Base-by-base conservation (phyloP, 768 basidiomycete species). In the Collybiopsis luxurians region DNA sequence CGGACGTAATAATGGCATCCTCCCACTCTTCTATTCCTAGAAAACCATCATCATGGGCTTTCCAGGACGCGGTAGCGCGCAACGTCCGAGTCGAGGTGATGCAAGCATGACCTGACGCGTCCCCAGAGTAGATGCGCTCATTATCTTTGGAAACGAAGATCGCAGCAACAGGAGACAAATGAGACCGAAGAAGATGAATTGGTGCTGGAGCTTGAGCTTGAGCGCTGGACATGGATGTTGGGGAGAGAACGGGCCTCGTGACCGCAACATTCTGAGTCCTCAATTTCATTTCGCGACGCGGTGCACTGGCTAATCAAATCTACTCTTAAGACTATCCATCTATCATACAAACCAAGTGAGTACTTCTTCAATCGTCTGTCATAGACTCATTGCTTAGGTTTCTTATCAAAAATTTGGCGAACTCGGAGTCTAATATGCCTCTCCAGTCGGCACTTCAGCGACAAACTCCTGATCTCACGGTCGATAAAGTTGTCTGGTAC, bases 81-180 rank as follows among this genome's bases (percentile, higher is more conserved):
- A 95, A 76, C 0, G 85, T 83, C 26, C 82, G 76, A 2, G 94
- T 86, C 42, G 91, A 90, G 3, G 89, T 91, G 56, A 90, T 73
- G 3, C 86, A 80, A 23, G 95, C 84, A n/a, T 73, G 79, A 2
- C 96, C 96, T 17, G 85, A 79, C 4, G 79, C 73, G 63, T 98
- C 96, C 2, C 89, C 95, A 6, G 95, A 92, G 71, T 93, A 95
- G 4, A 98, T 73, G 17, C 90, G 76, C 60, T 89, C 83, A 65
- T 93, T 92, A 66, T 90, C 83, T 3, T 74, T 61, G 1, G 92
- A 91, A 64, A 93, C 73, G 43, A 71, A 76, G 34, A 95, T 54
- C 0, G 81, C 73, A 53, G 73, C 81, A 52, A 96, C 70, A 15
- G 87, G 79, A 3, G 83, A 74, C 0, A 78, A 73, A 66, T 98